These are phyloP conservation scores for Symbiodinium pilosum DNA, from an alignment of 73 alveolate genomes.

Conservation along the genomic window DNA sequence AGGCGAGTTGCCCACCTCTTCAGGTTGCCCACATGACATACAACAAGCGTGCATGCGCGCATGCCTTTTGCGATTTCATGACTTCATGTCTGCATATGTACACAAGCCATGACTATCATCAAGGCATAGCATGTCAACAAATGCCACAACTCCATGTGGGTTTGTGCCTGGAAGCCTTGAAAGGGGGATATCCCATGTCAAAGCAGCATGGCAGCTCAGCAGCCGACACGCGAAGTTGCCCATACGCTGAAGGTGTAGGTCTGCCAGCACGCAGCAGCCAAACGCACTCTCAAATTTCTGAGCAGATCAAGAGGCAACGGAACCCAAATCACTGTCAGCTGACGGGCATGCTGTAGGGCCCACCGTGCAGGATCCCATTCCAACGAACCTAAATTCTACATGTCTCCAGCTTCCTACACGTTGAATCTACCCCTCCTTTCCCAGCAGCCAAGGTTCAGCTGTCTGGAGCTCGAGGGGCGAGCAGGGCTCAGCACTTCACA, in stretches of 20 bases:
- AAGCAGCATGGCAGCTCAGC: neutral
- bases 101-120: too few species aligned
- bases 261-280: constrained; percentile 20
- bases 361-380: neutral
- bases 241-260: constrained; percentile 56
- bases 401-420: neutral
- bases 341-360: too few species aligned
- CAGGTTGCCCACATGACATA: too few species aligned
- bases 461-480: neutral
- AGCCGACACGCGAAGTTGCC: constrained; percentile 29
- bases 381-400: neutral
- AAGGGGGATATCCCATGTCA: neutral
- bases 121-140: too few species aligned
- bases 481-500: neutral
- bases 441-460: neutral
- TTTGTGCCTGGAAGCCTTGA: neutral
- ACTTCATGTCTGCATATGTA: too few species aligned
- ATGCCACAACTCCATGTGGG: neutral
- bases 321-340: too few species aligned
- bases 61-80: too few species aligned
- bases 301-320: too few species aligned
- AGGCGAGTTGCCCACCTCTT: constrained; percentile 69
- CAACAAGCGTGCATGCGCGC: too few species aligned
- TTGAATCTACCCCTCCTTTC: neutral
- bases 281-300: neutral